Evolutionary conservation across 805 yeast genomes (phyloP), one percentile per base, ranked within the genome.

Genomic region (Suhomyces vadensis): DNA sequence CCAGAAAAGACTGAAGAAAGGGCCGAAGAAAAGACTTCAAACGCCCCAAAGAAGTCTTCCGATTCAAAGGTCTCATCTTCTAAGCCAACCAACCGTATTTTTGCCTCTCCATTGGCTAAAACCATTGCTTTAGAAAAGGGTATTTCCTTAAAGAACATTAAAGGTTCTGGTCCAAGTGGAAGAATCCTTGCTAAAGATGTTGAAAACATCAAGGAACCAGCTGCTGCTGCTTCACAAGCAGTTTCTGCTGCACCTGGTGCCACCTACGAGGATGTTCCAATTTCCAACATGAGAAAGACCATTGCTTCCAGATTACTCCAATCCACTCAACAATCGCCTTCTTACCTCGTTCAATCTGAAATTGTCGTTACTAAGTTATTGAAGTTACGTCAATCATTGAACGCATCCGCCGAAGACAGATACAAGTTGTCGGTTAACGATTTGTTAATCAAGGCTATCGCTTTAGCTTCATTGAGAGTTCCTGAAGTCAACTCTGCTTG

Each of bases 51-150:
- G 29, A 43, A 57, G 31, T 36, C 43, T 22, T n/a, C 29, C 14
- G 46, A 42, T 7, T 19, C 48, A 19, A 20, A 48, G 31, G 35
- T 49, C 13, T 39, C 46, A 19, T 11, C 50, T 14, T 36, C 73
- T 16, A 39, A 73, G 10, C 39, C 72, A 22, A 71, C 77, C 42
- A 85, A 76, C 56, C 81, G 97, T 71, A 85, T 94, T 65, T 66
- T 88, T 55, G 98, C 98, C 36, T 91, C 98, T 49, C 99, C 99
- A 47, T 74, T 86, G 53, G 99, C 99, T 49, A 92, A 92, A 78
- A 82, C 82, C 54, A 74, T 94, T 52, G 99, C 99, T 48, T 76
- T 91, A 54, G 97, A 92, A 68, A 81, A 84, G 67, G 99, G 98
- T 58, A 75, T 92, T 60, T 78, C 95, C 35, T 79, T 92, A 61